Evolutionary conservation across 495 filamentous ascomycete species (phyloP), one percentile per base, ranked within the genome.

Genomic region (Pseudomonodictys pantanalensis): DNA sequence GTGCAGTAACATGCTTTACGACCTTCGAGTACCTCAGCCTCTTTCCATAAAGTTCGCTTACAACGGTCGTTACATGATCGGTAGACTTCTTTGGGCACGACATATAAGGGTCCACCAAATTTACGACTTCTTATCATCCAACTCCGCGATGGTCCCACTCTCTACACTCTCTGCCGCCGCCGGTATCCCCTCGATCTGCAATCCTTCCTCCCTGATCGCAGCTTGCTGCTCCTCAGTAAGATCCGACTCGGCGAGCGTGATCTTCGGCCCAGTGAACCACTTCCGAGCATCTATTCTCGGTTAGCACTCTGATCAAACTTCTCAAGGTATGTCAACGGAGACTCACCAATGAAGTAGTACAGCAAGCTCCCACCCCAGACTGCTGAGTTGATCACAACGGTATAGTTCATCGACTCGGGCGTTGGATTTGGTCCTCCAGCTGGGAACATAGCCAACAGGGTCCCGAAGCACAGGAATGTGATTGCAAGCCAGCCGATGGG

Each of bases 401-500:
- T 86, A 56, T 87, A 87, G 59, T 87, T 87, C 83, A 87, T 87
- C 29, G 69, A 71, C 29, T 78, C 50, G 8, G 80, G 73, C 17
- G 73, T 76, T 12, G 83, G 83, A 67, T 79, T 71, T 35, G 83
- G 81, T 0, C 83, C 83, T 2, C 72, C 73, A 28, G 75, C 77
- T 0, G 83, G 83, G 41, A 86, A 83, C 83, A 86, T 85, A 28
- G 70, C 74, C 24, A 86, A 60, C 1, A 81, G 7, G 28, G 83
- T 80, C 1, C 79, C 82, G 58, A 83, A 86, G 10, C 72, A 38
- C 32, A 86, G 66, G 66, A 84, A 85, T 1, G 74, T 61, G 30
- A 85, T 75, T 2, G 83, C 79, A 8, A 71, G 68, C 62, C 75
- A 78, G 0, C 80, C 82, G 58, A 85, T 79, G 0, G 80, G 76